Conservation (phyloP, 2,329 filamentous ascomycete species). For the Fusarium tupiense region DNA sequence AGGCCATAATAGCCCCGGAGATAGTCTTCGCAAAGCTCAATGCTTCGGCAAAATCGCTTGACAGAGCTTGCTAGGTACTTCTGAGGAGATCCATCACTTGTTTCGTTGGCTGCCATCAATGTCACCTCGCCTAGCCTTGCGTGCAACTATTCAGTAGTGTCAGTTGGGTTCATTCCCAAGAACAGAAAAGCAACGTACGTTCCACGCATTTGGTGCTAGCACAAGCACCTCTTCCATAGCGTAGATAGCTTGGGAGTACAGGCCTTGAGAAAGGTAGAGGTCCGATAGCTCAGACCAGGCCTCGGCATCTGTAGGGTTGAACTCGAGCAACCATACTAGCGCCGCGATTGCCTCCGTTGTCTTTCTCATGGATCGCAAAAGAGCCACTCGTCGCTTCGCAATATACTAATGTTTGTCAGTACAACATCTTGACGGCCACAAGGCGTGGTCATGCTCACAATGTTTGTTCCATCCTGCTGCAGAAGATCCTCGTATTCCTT, state of each 20-base stretch:
- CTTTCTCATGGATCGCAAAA: constrained; percentile 79
- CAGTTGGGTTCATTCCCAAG: constrained; percentile 19
- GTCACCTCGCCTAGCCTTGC: constrained; percentile 86
- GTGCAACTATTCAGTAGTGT: constrained; percentile 71
- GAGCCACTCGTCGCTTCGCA: constrained; percentile 82
- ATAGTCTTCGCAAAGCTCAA: constrained; percentile 95
- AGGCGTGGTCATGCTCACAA: constrained; percentile 63
- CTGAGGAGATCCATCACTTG: constrained; percentile 52
- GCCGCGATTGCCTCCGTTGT: constrained; percentile 77
- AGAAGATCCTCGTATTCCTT: constrained; percentile 82
- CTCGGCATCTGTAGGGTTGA: constrained; percentile 89
- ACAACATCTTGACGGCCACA: background rate
- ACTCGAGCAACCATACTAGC: constrained; percentile 79
- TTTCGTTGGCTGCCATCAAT: constrained; percentile 71
- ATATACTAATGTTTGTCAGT: constrained; percentile 70
- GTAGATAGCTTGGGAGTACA: constrained; percentile 86
- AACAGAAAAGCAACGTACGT: constrained; percentile 65
- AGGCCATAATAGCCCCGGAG: constrained; percentile 92
- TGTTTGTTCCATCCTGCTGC: constrained; percentile 77
- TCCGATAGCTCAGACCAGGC: constrained; percentile 93
- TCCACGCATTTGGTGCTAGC: constrained; percentile 92
- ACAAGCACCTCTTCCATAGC: constrained; percentile 91
- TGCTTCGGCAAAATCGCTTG: constrained; percentile 86
- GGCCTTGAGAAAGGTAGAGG: constrained; percentile 81
- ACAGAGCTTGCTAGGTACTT: constrained; percentile 76